Conservation (phyloP, 306 rosid species). For the Fragaria vesca region DNA sequence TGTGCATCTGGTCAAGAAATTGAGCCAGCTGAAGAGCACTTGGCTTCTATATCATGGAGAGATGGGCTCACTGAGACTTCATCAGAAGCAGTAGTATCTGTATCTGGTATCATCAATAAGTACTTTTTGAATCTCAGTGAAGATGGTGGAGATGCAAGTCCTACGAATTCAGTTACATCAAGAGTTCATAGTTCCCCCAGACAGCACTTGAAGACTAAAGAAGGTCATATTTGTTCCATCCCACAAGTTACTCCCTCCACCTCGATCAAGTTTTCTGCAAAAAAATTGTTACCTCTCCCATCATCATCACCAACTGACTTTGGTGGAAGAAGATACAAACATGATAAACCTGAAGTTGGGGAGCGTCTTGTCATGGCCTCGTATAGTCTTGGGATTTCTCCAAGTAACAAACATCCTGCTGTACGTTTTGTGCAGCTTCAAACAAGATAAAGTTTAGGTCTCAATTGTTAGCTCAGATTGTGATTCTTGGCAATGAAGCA, state of each 20-base stretch:
- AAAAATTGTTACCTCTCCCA: slow-evolving; percentile 20
- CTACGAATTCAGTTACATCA: slow-evolving; percentile 44
- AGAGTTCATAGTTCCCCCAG: slow-evolving; percentile 33
- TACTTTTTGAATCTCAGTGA: slow-evolving; percentile 44
- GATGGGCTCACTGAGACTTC: slow-evolving; percentile 46
- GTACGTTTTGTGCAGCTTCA: slow-evolving; percentile 38
- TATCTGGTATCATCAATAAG: slow-evolving; percentile 54
- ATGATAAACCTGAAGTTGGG: slow-evolving; percentile 42
- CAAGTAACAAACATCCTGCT: slow-evolving; percentile 34
- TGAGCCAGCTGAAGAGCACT: slow-evolving; percentile 24
- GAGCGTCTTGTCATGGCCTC: slow-evolving; percentile 59
- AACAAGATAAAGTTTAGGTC: slow-evolving; percentile 28
- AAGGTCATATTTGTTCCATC: not conserved
- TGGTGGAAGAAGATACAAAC: slow-evolving; percentile 28
- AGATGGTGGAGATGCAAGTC: slow-evolving; percentile 28
- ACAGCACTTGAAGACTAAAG: slow-evolving; percentile 30
- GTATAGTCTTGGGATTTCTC: slow-evolving; percentile 47
- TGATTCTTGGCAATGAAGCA: slow-evolving; percentile 48
- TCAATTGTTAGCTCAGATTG: slow-evolving; percentile 38
- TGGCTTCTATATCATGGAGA: slow-evolving; percentile 27
- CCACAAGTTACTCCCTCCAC: slow-evolving; percentile 19
- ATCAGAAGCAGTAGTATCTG: slow-evolving; percentile 59
- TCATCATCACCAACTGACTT: slow-evolving; percentile 24
- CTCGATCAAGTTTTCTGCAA: slow-evolving; percentile 28
- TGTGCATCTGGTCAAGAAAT: slow-evolving; percentile 27